phyloP scores from a whole-genome alignment of 2,329 filamentous ascomycete genomes.

The Colletotrichum sp. region DNA sequence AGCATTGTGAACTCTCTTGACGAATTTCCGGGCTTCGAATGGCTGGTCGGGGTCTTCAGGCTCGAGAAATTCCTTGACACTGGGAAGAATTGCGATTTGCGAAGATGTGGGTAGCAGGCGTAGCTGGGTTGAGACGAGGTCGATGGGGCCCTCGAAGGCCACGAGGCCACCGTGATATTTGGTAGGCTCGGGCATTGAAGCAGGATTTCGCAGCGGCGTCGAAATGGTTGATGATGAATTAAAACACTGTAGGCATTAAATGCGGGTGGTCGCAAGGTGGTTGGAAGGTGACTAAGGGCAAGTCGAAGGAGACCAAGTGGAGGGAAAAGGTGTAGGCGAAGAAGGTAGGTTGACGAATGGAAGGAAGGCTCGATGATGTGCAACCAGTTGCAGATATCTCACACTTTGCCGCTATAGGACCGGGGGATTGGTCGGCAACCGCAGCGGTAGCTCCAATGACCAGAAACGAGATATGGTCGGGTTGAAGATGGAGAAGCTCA shows the following conservation, averaged over 20 bases:
- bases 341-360: background rate
- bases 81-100: constrained; percentile 62
- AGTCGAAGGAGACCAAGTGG: background rate
- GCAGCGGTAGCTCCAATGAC: background rate
- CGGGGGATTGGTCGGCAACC: background rate
- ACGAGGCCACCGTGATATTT: constrained; percentile 55
- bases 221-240: background rate
- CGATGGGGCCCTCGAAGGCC: constrained; percentile 63
- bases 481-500: background rate
- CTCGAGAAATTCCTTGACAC: constrained; percentile 51
- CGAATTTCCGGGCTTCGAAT: constrained; percentile 37
- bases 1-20: constrained; percentile 57
- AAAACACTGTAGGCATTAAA: background rate
- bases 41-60: constrained; percentile 27
- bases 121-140: constrained; percentile 63
- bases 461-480: background rate
- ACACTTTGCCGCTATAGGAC: background rate
- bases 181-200: constrained; percentile 15
- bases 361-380: background rate
- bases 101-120: constrained; percentile 63
- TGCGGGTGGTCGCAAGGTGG: background rate
- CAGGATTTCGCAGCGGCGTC: background rate
- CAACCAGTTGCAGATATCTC: constrained; percentile 16
- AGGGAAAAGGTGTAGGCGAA: background rate
- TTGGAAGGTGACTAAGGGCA: background rate